phyloP scores from a whole-genome alignment of 2,329 filamentous ascomycete species.

The Apiospora pterosperma region DNA sequence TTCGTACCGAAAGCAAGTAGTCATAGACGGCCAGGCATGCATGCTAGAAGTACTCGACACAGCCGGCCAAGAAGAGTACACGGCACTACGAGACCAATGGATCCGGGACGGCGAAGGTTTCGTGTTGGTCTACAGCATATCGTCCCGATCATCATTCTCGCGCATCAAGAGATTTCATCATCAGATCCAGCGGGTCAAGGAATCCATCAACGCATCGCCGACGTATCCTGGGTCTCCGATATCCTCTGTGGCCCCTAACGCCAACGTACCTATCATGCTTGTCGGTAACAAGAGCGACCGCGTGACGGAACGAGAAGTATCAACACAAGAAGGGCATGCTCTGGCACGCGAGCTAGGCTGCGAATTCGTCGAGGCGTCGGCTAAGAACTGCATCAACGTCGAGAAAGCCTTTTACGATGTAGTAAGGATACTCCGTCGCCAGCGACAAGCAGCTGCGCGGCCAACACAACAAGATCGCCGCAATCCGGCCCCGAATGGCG shows the following conservation, averaged over 20 bases:
- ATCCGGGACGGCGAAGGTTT: conserved; percentile 97
- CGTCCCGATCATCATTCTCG: conserved; percentile 89
- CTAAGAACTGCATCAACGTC: conserved; percentile 97
- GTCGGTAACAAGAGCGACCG: conserved; percentile 98
- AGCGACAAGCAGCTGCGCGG: conserved; percentile 59
- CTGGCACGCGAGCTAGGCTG: conserved; percentile 89
- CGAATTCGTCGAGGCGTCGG: conserved; percentile 94
- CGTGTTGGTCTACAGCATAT: conserved; percentile 97
- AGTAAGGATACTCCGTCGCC: conserved; percentile 81
- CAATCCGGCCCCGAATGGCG: conserved; percentile 20
- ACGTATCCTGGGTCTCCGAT: conserved; percentile 75
- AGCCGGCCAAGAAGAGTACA: conserved; percentile 97
- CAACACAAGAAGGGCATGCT: conserved; percentile 91
- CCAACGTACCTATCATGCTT: conserved; percentile 90
- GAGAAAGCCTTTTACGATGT: conserved; percentile 99
- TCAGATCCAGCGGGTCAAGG: conserved; percentile 96
- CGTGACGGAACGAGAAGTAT: conserved; percentile 93
- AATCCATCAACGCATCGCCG: conserved; percentile 74
- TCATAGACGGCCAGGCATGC: conserved; percentile 92
- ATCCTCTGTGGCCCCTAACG: conserved; percentile 53
- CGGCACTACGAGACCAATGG: conserved; percentile 94
- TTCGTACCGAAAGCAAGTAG: conserved; percentile 83
- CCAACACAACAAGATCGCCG: conserved; percentile 25
- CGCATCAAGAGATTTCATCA: conserved; percentile 95
- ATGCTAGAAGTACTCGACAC: conserved; percentile 98